These are phyloP conservation scores for Nicotiana tomentosiformis DNA, from an alignment of 257 asterid species.

Conservation along the genomic window DNA sequence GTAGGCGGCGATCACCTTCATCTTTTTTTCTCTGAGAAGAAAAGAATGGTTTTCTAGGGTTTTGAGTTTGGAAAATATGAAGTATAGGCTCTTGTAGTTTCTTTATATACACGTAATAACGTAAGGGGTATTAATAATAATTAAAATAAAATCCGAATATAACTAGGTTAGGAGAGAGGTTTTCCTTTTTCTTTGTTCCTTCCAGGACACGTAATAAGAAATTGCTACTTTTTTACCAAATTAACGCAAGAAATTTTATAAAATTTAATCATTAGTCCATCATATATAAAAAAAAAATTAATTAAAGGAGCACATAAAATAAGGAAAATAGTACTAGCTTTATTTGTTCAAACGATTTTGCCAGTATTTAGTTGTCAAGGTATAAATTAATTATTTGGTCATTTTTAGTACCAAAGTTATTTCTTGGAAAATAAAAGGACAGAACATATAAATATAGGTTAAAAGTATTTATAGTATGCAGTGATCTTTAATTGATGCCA, in stretches of 20 bases:
- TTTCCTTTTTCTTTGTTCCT: neutral
- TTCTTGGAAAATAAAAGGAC: too few relatives aligned
- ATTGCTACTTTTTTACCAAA: neutral
- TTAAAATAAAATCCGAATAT: neutral
- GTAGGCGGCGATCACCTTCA: slow-evolving; percentile 18
- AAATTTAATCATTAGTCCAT: neutral
- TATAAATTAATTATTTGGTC: too few relatives aligned
- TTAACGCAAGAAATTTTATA: neutral
- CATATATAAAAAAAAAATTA: too few relatives aligned
- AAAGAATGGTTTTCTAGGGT: neutral
- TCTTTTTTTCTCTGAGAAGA: neutral
- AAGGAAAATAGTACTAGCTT: too few relatives aligned
- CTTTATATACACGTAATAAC: neutral
- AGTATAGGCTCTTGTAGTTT: neutral
- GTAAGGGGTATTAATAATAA: neutral
- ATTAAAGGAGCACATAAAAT: too few relatives aligned
- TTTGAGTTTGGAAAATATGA: neutral
- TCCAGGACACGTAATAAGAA: neutral
- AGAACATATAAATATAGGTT: too few relatives aligned
- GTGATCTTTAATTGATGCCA: too few relatives aligned
- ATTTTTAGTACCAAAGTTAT: too few relatives aligned
- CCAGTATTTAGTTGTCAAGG: too few relatives aligned
- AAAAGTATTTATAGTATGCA: too few relatives aligned
- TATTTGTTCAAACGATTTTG: too few relatives aligned
- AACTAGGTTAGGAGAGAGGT: neutral